phyloP scores from a whole-genome alignment of 148 eudicot genomes.

The Chenopodium formosanum region DNA sequence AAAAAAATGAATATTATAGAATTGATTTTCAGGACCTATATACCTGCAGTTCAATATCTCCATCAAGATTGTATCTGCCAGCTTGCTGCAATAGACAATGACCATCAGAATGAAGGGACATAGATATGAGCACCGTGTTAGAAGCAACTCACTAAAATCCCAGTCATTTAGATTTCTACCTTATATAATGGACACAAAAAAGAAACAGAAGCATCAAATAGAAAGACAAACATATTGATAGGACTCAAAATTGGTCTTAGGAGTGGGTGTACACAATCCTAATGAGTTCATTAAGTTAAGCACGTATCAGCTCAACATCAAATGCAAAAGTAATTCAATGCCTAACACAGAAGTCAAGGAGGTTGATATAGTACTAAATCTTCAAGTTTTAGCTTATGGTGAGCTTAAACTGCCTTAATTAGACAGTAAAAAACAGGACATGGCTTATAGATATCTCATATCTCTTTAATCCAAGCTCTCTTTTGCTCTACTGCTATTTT shows the following conservation, averaged over 20 bases:
- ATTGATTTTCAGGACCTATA: constrained; percentile 1
- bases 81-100: constrained; percentile 47
- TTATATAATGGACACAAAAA: neutral
- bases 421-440: neutral
- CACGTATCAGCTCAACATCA: neutral
- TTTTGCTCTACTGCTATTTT: neutral
- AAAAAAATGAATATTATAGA: neutral
- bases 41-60: constrained; percentile 87
- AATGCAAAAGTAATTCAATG: neutral
- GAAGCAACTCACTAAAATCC: neutral
- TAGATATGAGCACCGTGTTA: neutral
- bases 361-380: neutral
- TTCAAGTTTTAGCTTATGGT: neutral
- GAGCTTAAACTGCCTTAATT: neutral
- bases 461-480: neutral
- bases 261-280: neutral
- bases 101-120: constrained; percentile 10
- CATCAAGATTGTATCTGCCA: constrained; percentile 69
- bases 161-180: neutral
- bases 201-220: neutral
- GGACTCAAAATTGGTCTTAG: neutral
- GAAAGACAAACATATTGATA: neutral
- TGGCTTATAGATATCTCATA: neutral
- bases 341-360: neutral
- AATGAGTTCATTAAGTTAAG: neutral